Evolutionary conservation across 2,329 filamentous ascomycete species (phyloP).

Genomic region (Chaetomiaceae sp.): DNA sequence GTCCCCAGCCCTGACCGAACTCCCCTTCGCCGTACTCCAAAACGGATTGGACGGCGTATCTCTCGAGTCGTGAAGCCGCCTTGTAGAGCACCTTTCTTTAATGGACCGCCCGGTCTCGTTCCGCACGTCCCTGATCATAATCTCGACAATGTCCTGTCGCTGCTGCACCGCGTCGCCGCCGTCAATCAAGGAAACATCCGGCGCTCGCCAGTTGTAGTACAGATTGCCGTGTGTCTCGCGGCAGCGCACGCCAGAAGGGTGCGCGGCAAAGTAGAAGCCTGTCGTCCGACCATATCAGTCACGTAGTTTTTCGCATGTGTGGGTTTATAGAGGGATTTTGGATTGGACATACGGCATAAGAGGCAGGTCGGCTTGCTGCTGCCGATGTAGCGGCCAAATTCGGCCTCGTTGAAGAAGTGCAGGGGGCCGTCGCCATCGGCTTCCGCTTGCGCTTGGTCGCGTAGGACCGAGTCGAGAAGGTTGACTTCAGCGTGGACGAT

Average conservation of each 20-base stretch:
- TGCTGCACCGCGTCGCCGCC: neutral
- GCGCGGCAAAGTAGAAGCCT: conserved; percentile 35
- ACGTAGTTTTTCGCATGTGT: too few relatives aligned
- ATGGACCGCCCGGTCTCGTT: neutral
- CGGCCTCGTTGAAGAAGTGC: conserved; percentile 32
- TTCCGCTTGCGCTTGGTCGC: conserved; percentile 3
- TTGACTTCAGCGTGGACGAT: conserved; percentile 36
- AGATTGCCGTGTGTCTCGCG: conserved; percentile 36
- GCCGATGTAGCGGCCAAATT: conserved; percentile 35
- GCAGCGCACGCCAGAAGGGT: conserved; percentile 27
- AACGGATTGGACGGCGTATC: conserved; percentile 19
- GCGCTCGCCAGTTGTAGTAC: conserved; percentile 37
- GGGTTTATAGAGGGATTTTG: too few relatives aligned
- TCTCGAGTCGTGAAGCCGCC: conserved; percentile 19
- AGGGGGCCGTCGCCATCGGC: neutral
- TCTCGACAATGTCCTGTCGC: conserved; percentile 14
- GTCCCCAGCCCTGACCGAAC: neutral
- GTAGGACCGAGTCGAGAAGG: conserved; percentile 29
- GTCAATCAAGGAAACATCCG: conserved; percentile 28
- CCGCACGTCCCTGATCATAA: conserved; percentile 17
- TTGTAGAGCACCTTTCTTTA: neutral
- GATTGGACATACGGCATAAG: too few relatives aligned
- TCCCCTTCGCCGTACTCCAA: conserved; percentile 1
- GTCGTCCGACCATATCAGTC: too few relatives aligned
- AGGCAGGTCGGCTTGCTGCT: conserved; percentile 39